Evolutionary conservation across 2,329 filamentous ascomycete species (phyloP).

Genomic region (Aspergillus novoparasiticus): DNA sequence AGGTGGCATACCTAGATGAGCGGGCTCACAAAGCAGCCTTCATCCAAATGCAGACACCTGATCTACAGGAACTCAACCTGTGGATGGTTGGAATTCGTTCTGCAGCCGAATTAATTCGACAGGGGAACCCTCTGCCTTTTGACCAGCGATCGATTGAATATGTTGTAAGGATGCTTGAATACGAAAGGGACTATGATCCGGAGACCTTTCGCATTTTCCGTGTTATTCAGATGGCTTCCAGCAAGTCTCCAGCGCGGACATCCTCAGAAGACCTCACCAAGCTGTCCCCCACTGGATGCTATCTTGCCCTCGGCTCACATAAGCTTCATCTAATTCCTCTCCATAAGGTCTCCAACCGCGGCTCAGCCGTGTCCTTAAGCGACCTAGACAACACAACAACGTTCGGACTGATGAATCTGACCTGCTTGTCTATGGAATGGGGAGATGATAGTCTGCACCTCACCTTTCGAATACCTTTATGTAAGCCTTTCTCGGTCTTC

Average conservation of each 20-base stretch:
- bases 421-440: constrained; percentile 60
- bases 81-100: constrained; percentile 67
- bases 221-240: constrained; percentile 64
- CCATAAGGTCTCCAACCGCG: constrained; percentile 58
- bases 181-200: constrained; percentile 69
- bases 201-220: constrained; percentile 69
- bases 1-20: constrained; percentile 70
- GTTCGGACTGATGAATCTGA: constrained; percentile 66
- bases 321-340: constrained; percentile 70
- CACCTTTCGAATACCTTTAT: constrained; percentile 62
- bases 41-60: constrained; percentile 65
- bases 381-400: constrained; percentile 56
- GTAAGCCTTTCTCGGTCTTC: constrained; percentile 58
- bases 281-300: constrained; percentile 65
- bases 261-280: constrained; percentile 70
- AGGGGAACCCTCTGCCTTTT: constrained; percentile 55
- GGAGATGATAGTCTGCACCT: constrained; percentile 69
- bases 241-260: constrained; percentile 57
- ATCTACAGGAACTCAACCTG: constrained; percentile 64
- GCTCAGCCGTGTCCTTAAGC: constrained; percentile 56
- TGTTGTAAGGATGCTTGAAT: constrained; percentile 63
- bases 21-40: constrained; percentile 61
- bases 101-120: constrained; percentile 59
- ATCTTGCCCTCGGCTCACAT: constrained; percentile 69
- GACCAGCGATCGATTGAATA: constrained; percentile 64